A percentile compares a stretch with the other conserved stretches of the same genome.
These are phyloP conservation scores for Pseudoscleropodium purum DNA, from an alignment of 225 moss, liverwort and hornwort species.

Conservation along the genomic window DNA sequence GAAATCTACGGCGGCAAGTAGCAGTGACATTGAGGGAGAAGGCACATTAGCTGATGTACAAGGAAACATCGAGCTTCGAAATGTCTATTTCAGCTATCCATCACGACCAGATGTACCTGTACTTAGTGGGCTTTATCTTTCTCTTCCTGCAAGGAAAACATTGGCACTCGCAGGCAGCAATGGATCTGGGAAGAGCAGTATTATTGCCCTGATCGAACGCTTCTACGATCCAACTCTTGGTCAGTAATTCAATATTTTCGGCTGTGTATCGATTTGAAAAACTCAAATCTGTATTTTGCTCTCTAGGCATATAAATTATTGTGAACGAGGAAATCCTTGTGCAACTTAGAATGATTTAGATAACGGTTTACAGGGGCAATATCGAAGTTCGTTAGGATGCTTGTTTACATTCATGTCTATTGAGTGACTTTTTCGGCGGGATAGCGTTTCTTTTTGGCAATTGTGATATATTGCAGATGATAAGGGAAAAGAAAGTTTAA, in stretches of 20 bases:
- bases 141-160: constrained; percentile 56
- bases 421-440: not conserved
- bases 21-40: constrained; percentile 26
- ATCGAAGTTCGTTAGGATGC: not conserved
- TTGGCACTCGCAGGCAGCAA: constrained; percentile 63
- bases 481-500: not conserved
- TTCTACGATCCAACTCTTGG: constrained; percentile 68
- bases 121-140: constrained; percentile 57
- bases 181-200: constrained; percentile 70
- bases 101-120: constrained; percentile 62
- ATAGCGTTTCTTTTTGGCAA: not conserved
- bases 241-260: constrained; percentile 12
- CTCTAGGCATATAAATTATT: not conserved
- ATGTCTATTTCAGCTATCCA: constrained; percentile 71
- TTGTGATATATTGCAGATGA: not conserved
- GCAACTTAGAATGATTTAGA: not conserved
- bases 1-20: constrained; percentile 21
- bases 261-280: not conserved
- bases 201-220: constrained; percentile 64
- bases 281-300: not conserved
- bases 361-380: not conserved
- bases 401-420: not conserved
- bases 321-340: not conserved
- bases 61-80: constrained; percentile 55
- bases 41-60: constrained; percentile 26